Evolutionary conservation across 2,329 filamentous ascomycete species (phyloP).

Genomic region (Fusarium albosuccineum): DNA sequence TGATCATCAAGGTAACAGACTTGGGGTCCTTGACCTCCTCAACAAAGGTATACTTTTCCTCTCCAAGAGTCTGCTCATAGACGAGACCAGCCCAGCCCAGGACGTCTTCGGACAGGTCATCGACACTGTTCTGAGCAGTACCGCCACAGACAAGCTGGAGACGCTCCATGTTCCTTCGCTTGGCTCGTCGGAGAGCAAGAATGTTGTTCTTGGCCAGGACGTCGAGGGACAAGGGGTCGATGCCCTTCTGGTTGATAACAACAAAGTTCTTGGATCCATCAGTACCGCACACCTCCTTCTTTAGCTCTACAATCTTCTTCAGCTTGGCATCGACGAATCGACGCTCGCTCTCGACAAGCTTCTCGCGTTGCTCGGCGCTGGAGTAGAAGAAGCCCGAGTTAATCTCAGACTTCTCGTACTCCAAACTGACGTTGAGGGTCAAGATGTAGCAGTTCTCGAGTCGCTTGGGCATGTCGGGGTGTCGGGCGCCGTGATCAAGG

Average conservation of each 20-base stretch:
- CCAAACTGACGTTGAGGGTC: conserved; percentile 94
- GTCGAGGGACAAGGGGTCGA: conserved; percentile 95
- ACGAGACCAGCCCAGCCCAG: conserved; percentile 97
- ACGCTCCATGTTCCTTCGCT: conserved; percentile 99
- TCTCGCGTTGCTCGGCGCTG: conserved; percentile 95
- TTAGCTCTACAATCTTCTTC: conserved; percentile 96
- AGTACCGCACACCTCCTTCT: conserved; percentile 95
- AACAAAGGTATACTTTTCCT: conserved; percentile 99
- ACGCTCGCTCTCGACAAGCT: conserved; percentile 97
- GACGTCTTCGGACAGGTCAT: conserved; percentile 87
- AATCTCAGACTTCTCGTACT: conserved; percentile 99
- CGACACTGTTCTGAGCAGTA: conserved; percentile 93
- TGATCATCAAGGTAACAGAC: conserved; percentile 97
- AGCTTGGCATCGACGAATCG: conserved; percentile 96
- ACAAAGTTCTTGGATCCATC: conserved; percentile 97
- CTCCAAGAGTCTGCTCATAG: conserved; percentile 96
- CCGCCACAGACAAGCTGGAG: conserved; percentile 95
- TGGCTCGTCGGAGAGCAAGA: conserved; percentile 90
- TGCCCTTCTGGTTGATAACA: conserved; percentile 99
- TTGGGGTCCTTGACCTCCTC: conserved; percentile 99
- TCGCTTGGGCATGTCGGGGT: conserved; percentile 98
- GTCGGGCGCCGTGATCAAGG: conserved; percentile 93
- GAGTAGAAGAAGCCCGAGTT: conserved; percentile 99
- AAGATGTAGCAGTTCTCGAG: conserved; percentile 96
- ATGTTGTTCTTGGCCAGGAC: conserved; percentile 99